Conservation (phyloP, 108 stramenopile species). For the Cyclotella baltica region DNA sequence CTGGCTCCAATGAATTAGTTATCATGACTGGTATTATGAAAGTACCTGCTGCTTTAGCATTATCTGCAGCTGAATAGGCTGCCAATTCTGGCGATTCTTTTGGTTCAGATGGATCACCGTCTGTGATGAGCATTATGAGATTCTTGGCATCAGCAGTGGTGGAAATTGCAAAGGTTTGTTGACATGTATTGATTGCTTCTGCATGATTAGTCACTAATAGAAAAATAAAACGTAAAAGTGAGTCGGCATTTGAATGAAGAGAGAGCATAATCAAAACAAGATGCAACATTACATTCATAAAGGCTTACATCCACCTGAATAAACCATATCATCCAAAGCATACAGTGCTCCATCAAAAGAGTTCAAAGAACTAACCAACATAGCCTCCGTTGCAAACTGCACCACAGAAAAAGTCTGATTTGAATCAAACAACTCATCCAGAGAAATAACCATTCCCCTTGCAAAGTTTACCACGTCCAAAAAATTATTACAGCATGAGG, state of each 20-base stretch:
- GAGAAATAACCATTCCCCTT: slow-evolving; percentile 28
- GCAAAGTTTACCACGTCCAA: slow-evolving; percentile 26
- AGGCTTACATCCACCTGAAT: slow-evolving; percentile 22
- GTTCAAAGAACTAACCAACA: slow-evolving; percentile 14
- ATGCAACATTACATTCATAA: neutral
- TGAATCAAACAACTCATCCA: slow-evolving; percentile 14
- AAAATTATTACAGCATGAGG: slow-evolving; percentile 45
- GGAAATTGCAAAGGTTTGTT: slow-evolving; percentile 16
- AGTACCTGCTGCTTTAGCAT: slow-evolving; percentile 28
- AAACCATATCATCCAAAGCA: slow-evolving; percentile 21
- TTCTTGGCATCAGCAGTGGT: slow-evolving; percentile 23
- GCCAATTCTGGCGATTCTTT: slow-evolving; percentile 6
- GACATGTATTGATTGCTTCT: slow-evolving; percentile 41
- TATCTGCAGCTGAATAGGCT: slow-evolving; percentile 21
- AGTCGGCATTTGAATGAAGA: neutral
- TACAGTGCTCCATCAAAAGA: slow-evolving; percentile 16
- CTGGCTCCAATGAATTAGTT: neutral
- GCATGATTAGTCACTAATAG: slow-evolving; percentile 45
- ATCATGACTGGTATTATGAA: slow-evolving; percentile 51
- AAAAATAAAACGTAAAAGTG: no score
- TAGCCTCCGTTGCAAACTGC: slow-evolving; percentile 33
- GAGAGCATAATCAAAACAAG: neutral
- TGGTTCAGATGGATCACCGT: slow-evolving; percentile 44
- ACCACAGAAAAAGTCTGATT: slow-evolving; percentile 40
- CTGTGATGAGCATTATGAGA: slow-evolving; percentile 43